These are phyloP conservation scores for Herpomyces periplanetae DNA, from an alignment of 2,329 filamentous ascomycete genomes.

Conservation along the genomic window DNA sequence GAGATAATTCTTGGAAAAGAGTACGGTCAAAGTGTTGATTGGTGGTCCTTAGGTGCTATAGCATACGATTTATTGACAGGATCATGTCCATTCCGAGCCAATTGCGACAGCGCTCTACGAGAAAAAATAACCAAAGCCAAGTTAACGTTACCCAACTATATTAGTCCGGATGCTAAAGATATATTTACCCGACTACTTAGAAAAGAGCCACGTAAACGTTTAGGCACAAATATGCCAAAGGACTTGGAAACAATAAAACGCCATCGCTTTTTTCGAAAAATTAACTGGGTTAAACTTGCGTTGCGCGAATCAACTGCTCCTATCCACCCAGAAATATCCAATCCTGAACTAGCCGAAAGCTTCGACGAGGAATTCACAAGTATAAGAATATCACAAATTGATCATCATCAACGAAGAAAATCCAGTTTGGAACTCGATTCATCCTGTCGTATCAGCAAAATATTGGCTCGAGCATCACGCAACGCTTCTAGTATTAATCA, in stretches of 20 bases:
- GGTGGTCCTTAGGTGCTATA: constrained; percentile 87
- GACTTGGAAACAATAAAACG: constrained; percentile 53
- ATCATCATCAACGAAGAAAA: too few relatives aligned
- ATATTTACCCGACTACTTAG: constrained; percentile 53
- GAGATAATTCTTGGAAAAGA: constrained; percentile 58
- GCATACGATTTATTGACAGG: constrained; percentile 77
- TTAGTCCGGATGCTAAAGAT: constrained; percentile 70
- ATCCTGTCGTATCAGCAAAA: too few relatives aligned
- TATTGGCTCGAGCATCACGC: too few relatives aligned
- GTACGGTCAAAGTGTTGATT: constrained; percentile 82
- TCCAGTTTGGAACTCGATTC: too few relatives aligned
- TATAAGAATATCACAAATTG: too few relatives aligned
- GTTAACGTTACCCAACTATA: constrained; percentile 49
- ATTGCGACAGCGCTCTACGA: constrained; percentile 75
- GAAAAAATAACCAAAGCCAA: constrained; percentile 88
- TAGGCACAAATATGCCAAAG: constrained; percentile 57
- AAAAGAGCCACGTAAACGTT: constrained; percentile 63
- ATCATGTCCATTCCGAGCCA: constrained; percentile 51
- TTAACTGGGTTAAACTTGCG: constrained; percentile 65
- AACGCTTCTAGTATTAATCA: too few relatives aligned
- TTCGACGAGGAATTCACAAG: constrained; percentile 75
- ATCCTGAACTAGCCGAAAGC: constrained; percentile 84
- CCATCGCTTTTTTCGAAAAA: constrained; percentile 83
- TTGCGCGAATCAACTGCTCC: constrained; percentile 48
- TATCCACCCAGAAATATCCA: constrained; percentile 69